Conservation (phyloP, 345 rosid species). For the Abelmoschus esculentus region DNA sequence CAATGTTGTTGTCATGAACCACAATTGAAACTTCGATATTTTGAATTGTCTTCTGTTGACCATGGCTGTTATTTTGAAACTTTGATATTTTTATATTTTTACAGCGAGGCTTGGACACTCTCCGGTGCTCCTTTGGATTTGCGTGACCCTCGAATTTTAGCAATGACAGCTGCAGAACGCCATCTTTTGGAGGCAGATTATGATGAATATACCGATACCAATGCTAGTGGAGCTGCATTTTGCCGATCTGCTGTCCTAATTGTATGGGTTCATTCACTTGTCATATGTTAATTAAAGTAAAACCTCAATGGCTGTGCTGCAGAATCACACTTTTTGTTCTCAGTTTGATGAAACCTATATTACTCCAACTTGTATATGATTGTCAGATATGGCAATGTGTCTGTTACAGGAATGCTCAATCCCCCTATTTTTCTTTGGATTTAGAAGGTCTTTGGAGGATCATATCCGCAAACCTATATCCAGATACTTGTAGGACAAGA, state of each 20-base stretch:
- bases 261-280: constrained; percentile 33
- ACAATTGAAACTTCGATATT: no score
- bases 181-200: constrained; percentile 85
- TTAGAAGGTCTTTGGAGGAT: no score
- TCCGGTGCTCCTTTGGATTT: constrained; percentile 71
- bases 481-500: no score
- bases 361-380: no score
- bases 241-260: constrained; percentile 95
- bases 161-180: constrained; percentile 91
- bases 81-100: constrained; percentile 6
- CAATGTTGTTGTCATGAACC: not conserved
- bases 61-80: not conserved
- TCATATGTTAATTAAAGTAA: no score
- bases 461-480: no score
- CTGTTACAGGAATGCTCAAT: no score
- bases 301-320: no score
- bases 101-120: constrained; percentile 72
- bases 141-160: constrained; percentile 74
- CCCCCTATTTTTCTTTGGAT: no score
- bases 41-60: not conserved
- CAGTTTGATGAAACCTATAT: no score
- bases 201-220: constrained; percentile 79
- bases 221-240: constrained; percentile 92
- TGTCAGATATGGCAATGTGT: no score
- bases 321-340: no score